Base-by-base conservation (phyloP, 371 early-diverging fungal species). In the Syncephalastrum contaminatum region DNA sequence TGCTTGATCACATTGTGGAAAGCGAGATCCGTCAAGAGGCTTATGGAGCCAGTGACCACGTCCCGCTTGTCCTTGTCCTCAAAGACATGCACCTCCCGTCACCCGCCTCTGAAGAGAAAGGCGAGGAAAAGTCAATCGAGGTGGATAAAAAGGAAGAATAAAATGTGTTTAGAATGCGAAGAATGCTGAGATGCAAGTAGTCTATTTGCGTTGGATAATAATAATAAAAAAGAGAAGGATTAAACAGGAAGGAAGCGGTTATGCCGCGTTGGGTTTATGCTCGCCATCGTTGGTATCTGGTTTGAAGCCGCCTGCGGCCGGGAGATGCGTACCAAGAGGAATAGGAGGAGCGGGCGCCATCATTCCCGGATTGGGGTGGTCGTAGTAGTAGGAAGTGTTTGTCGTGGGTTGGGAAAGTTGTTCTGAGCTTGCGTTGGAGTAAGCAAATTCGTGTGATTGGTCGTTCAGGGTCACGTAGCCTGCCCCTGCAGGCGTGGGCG, bases 41-140 rank as follows among this genome's bases (percentile, higher is more conserved):
- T 43, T 95, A 90, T 69, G 96, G 96, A 4, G 93, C 95, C 5
- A 90, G 92, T 70, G 96, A 95, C 63, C 96, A 95, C 69, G 87
- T 60, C 24, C 54, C 54, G 14, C 50, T 60, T 20, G 53, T 60
- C 15, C 49, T 60, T 14, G 49, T 60, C 8, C 36, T 60, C 14
- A 60, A 60, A 51, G 60, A 60, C 43, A 41, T 54, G 5, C 19
- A 54, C 15, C 39, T 60, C n/a, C 19, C 30, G 7, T 19, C n/a
- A 13, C 36, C 36, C 36, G 5, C 36, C 36, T 8, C 36, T 6
- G 10, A 30, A 30, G 36, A 30, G 10, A 10, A 30, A 30, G 36
- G 36, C 36, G 36, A 30, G 36, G 36, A 30, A 30, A 30, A 30
- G 12, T 10, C 36, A 10, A 30, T 30, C 36, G 36, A 8, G 10